A percentile compares a stretch with the other conserved stretches of the same genome.
Conservation (phyloP, 345 rosid genomes). For the Hibiscus mutabilis region DNA sequence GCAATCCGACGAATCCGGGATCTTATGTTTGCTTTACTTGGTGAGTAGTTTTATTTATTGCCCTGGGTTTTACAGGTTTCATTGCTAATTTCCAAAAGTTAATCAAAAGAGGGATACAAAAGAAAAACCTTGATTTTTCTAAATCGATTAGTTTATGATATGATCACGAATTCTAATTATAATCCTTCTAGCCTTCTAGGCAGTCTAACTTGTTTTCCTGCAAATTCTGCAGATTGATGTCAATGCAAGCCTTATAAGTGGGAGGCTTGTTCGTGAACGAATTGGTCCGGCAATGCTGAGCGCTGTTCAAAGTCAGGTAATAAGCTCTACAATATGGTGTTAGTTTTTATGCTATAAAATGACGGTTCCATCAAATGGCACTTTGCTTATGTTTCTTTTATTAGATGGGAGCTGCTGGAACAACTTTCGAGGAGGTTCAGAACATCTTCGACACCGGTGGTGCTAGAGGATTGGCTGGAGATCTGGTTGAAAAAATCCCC, state of each 20-base stretch:
- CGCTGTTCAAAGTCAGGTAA: constrained; percentile 99
- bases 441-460: constrained; percentile 85
- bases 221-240: constrained; percentile 74
- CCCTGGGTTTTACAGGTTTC: neutral
- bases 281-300: constrained; percentile 98
- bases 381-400: constrained; percentile 13
- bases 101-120: neutral
- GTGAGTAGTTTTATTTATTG: constrained; percentile 33
- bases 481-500: constrained; percentile 74
- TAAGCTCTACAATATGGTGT: neutral
- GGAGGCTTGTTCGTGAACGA: constrained; percentile 91
- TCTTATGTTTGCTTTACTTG: constrained; percentile 91
- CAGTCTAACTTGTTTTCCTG: constrained; percentile 11
- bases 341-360: neutral
- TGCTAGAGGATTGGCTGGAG: constrained; percentile 70
- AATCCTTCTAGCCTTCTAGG: neutral
- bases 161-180: neutral
- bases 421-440: constrained; percentile 63
- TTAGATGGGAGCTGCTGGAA: constrained; percentile 93
- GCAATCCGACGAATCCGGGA: constrained; percentile 89
- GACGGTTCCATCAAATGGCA: neutral
- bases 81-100: neutral
- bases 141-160: neutral
- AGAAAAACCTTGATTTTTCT: neutral
- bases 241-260: constrained; percentile 90